Evolutionary conservation across 495 filamentous ascomycete genomes (phyloP).

Genomic region (Cairneyella variabilis): DNA sequence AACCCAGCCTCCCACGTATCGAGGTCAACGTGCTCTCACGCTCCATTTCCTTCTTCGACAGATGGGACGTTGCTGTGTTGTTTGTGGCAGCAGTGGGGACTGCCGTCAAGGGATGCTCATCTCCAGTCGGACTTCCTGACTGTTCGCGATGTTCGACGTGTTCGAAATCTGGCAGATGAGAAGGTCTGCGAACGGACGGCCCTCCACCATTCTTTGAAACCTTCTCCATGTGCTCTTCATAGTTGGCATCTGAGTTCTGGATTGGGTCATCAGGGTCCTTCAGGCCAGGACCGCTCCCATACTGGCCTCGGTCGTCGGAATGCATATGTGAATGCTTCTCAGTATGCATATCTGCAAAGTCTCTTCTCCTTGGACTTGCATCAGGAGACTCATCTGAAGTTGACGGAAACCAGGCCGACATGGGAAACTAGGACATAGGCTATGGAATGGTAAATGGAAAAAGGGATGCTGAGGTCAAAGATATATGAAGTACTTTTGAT

Average conservation of each 20-base stretch:
- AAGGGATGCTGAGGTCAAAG: no score
- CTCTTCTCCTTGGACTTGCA: slow-evolving; percentile 4
- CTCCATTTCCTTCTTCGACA: slow-evolving; percentile 6
- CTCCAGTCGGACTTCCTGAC: slow-evolving; percentile 2
- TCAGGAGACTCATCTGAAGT: slow-evolving; percentile 6
- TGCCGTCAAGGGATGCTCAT: neutral
- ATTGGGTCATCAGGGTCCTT: slow-evolving; percentile 14
- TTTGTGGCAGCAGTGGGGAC: neutral
- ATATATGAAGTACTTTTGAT: no score
- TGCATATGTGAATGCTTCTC: no score
- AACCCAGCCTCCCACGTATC: slow-evolving; percentile 13
- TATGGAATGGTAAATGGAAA: neutral
- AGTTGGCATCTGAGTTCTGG: slow-evolving; percentile 11
- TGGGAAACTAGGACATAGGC: neutral
- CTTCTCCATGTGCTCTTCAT: slow-evolving; percentile 11
- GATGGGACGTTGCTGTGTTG: neutral
- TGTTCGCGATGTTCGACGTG: slow-evolving; percentile 11
- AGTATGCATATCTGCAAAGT: slow-evolving; percentile 6
- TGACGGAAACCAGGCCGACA: slow-evolving; percentile 4
- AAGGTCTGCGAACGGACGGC: slow-evolving; percentile 6
- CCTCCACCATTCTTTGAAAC: slow-evolving; percentile 4
- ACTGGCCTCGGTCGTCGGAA: slow-evolving; percentile 1
- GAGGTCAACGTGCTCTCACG: slow-evolving; percentile 13
- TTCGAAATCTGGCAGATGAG: slow-evolving; percentile 1
- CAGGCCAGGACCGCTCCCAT: slow-evolving; percentile 10